phyloP scores from a whole-genome alignment of 495 filamentous ascomycete genomes.

The Hypoxylon perforatum region DNA sequence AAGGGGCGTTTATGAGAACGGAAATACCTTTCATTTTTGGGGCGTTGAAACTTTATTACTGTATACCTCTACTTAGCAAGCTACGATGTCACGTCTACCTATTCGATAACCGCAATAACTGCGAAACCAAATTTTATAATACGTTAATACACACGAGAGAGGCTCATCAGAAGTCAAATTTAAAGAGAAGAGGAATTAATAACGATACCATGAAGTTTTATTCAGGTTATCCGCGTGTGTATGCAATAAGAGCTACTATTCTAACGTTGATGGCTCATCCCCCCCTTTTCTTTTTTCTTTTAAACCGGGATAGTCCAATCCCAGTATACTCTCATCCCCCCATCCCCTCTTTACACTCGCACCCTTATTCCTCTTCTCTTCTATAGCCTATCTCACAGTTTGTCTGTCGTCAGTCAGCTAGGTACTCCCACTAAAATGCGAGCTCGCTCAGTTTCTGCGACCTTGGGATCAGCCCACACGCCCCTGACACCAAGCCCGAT shows the following conservation, averaged over 20 bases:
- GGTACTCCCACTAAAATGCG: too few relatives aligned
- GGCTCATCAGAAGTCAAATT: neutral
- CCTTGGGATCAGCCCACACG: conserved; percentile 17
- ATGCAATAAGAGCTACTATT: conserved; percentile 24
- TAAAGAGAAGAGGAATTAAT: conserved; percentile 6
- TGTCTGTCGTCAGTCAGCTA: neutral
- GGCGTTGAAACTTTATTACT: neutral
- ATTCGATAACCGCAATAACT: neutral
- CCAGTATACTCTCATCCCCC: neutral
- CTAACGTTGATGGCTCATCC: conserved; percentile 17
- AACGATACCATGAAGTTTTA: conserved; percentile 35
- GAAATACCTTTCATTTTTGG: neutral
- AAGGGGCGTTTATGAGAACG: neutral
- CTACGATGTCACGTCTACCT: neutral
- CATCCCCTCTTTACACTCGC: too few relatives aligned
- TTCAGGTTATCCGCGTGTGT: conserved; percentile 18
- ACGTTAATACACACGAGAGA: neutral
- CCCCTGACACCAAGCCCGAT: conserved; percentile 31
- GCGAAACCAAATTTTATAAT: neutral
- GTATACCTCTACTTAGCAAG: too few relatives aligned
- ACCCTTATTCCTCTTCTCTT: too few relatives aligned
- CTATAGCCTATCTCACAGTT: neutral
- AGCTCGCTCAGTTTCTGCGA: too few relatives aligned
- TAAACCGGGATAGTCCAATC: too few relatives aligned
- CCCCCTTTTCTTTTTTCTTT: neutral